Evolutionary conservation across 192 early-diverging fungal genomes (phyloP).

Genomic region (Funneliformis geosporum): DNA sequence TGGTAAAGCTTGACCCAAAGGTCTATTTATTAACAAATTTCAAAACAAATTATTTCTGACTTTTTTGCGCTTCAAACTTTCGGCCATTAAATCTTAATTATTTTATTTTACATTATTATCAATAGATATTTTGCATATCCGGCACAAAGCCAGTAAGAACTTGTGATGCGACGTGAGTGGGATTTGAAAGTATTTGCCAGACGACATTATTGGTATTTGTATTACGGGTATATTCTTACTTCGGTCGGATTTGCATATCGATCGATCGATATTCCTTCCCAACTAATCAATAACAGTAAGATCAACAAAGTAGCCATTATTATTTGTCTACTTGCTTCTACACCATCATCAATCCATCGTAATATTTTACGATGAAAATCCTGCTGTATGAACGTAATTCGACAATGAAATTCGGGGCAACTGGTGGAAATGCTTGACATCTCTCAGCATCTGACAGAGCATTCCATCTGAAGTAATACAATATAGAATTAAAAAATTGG

Average conservation of each 20-base stretch:
- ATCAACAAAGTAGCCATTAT: not conserved
- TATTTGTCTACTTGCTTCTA: slow-evolving; percentile 16
- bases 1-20: too few relatives aligned
- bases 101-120: too few relatives aligned
- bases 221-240: slow-evolving; percentile 21
- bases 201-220: not conserved
- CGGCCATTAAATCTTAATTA: too few relatives aligned
- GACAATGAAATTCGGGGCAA: not conserved
- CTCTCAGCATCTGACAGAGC: not conserved
- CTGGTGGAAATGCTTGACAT: not conserved
- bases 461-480: slow-evolving; percentile 11
- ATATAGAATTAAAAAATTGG: not conserved
- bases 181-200: too few relatives aligned
- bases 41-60: too few relatives aligned
- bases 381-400: not conserved
- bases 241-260: not conserved
- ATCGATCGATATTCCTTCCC: slow-evolving; percentile 1
- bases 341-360: not conserved
- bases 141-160: too few relatives aligned
- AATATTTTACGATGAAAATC: slow-evolving; percentile 10
- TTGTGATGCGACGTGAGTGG: too few relatives aligned
- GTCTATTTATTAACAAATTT: too few relatives aligned
- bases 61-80: too few relatives aligned
- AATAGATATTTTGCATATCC: too few relatives aligned
- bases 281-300: slow-evolving; percentile 6